phyloP scores from a whole-genome alignment of 495 filamentous ascomycete genomes.

The Penicillium alfredii region DNA sequence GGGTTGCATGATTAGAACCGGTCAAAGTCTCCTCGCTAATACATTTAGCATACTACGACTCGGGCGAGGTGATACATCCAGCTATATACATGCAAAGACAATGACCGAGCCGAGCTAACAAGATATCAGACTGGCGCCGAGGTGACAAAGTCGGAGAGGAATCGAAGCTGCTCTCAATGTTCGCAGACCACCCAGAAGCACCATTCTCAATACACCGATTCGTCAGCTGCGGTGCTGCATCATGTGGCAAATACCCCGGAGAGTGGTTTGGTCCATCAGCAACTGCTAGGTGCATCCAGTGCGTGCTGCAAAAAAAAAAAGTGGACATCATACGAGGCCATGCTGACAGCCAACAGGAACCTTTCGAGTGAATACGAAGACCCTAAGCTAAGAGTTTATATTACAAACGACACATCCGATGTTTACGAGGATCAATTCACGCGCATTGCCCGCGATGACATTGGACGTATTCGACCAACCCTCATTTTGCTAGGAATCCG shows the following conservation, averaged over 20 bases:
- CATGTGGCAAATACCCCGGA: slow-evolving; percentile 90
- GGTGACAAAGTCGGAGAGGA: slow-evolving; percentile 56
- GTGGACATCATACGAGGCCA: neutral
- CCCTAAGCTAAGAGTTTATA: slow-evolving; percentile 68
- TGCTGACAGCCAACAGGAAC: slow-evolving; percentile 49
- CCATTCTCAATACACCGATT: slow-evolving; percentile 96
- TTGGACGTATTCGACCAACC: slow-evolving; percentile 67
- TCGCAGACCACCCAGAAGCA: slow-evolving; percentile 80
- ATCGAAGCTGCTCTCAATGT: slow-evolving; percentile 67
- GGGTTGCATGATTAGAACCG: slow-evolving; percentile 99
- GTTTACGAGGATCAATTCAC: slow-evolving; percentile 88
- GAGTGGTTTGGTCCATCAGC: slow-evolving; percentile 99
- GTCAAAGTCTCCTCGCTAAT: slow-evolving; percentile 89
- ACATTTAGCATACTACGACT: slow-evolving; percentile 63
- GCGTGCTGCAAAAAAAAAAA: slow-evolving; percentile 25
- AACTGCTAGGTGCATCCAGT: slow-evolving; percentile 94
- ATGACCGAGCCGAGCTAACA: slow-evolving; percentile 18
- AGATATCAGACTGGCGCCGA: slow-evolving; percentile 68
- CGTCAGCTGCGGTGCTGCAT: slow-evolving; percentile 77
- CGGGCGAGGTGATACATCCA: slow-evolving; percentile 61
- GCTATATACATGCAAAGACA: neutral
- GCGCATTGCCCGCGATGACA: slow-evolving; percentile 59
- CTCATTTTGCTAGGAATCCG: slow-evolving; percentile 82
- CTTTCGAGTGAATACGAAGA: slow-evolving; percentile 56
- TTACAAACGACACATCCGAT: slow-evolving; percentile 82